Conservation (phyloP, 2,329 filamentous ascomycete genomes). For the Venturia aucupariae region DNA sequence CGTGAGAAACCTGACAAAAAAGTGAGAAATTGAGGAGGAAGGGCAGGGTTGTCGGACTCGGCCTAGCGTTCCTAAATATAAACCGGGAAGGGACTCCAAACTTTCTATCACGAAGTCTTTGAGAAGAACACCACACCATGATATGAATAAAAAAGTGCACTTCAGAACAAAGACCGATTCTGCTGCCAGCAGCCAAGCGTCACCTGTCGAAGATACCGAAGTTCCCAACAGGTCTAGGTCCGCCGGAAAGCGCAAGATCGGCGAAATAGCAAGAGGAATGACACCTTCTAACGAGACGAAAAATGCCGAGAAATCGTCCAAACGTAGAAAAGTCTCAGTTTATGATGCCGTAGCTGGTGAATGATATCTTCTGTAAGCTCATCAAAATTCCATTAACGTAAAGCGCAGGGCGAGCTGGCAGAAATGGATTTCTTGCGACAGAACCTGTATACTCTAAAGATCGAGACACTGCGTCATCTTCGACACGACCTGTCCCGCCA, state of each 20-base stretch:
- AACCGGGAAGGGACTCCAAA: background rate
- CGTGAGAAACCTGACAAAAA: no score
- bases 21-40: background rate
- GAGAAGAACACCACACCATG: background rate
- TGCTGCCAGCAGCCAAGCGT: background rate
- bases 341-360: slow-evolving; percentile 66
- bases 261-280: background rate
- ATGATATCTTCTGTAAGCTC: background rate
- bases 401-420: slow-evolving; percentile 36
- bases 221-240: background rate
- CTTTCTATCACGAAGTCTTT: background rate
- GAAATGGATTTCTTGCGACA: slow-evolving; percentile 33
- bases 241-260: background rate
- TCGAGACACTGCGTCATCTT: slow-evolving; percentile 21
- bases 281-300: background rate
- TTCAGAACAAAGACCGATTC: background rate
- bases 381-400: background rate
- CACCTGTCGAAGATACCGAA: background rate
- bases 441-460: slow-evolving; percentile 25
- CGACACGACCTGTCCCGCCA: slow-evolving; percentile 44
- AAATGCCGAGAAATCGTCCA: background rate
- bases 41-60: background rate
- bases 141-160: background rate
- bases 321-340: slow-evolving; percentile 43
- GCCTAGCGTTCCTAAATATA: background rate